phyloP scores from a whole-genome alignment of 495 filamentous ascomycete genomes.

The Penicillium mononematosum region DNA sequence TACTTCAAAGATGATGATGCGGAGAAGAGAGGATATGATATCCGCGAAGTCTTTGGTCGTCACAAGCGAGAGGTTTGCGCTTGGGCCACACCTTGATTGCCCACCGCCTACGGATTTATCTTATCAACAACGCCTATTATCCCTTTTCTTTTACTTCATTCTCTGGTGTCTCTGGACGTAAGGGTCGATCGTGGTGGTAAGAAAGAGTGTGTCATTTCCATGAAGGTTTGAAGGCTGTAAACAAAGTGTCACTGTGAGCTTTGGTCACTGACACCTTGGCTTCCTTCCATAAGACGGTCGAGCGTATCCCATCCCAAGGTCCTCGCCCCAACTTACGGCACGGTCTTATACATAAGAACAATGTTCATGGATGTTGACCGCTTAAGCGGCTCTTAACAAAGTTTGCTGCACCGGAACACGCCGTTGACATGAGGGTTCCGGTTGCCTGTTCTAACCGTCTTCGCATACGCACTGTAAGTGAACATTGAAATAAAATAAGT shows the following conservation, averaged over 20 bases:
- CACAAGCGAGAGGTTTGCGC: slow-evolving; percentile 39
- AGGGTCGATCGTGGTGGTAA: background rate
- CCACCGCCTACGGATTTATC: slow-evolving; percentile 23
- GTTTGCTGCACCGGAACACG: too few species aligned
- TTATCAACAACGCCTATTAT: slow-evolving; percentile 17
- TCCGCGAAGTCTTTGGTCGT: slow-evolving; percentile 32
- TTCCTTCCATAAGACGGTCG: background rate
- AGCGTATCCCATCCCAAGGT: background rate
- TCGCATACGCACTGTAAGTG: too few species aligned
- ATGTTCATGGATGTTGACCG: too few species aligned
- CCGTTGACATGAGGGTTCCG: too few species aligned
- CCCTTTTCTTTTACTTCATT: background rate
- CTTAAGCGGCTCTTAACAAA: too few species aligned
- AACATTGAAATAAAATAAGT: too few species aligned
- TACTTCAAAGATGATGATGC: slow-evolving; percentile 1
- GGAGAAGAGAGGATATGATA: slow-evolving; percentile 24
- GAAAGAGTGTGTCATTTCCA: background rate
- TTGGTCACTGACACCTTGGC: background rate
- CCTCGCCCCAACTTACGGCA: background rate
- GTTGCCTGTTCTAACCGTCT: too few species aligned
- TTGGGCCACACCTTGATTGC: slow-evolving; percentile 48
- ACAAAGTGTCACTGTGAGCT: too few species aligned
- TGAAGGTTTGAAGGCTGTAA: background rate
- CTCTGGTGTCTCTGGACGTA: background rate
- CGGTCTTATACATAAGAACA: too few species aligned